These are phyloP conservation scores for Neopestalotiopsis clavispora DNA, from an alignment of 2,329 filamentous ascomycete species.

Conservation along the genomic window DNA sequence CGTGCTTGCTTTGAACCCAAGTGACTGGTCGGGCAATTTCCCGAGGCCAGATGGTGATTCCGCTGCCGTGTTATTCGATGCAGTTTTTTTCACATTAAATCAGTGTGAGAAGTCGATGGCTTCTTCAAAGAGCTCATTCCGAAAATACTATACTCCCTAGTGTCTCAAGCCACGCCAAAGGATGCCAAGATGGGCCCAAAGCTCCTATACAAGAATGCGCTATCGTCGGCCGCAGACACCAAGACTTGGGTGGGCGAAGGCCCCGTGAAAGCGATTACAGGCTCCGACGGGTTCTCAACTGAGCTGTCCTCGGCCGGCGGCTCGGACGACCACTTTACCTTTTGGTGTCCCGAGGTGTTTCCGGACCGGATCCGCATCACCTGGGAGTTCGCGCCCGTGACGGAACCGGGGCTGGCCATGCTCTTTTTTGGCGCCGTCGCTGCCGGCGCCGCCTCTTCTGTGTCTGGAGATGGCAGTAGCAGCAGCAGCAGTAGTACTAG, in stretches of 20 bases:
- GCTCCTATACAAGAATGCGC: constrained; percentile 9
- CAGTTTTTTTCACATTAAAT: too few relatives aligned
- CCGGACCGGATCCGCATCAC: constrained; percentile 8
- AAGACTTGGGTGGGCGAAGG: constrained; percentile 8
- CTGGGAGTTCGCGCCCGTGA: constrained; percentile 7
- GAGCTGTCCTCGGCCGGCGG: constrained; percentile 7
- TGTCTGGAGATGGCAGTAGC: too few relatives aligned
- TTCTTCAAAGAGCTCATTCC: too few relatives aligned
- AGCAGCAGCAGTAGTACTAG: neutral
- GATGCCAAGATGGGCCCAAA: constrained; percentile 1
- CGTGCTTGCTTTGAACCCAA: neutral
- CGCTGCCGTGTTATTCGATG: neutral
- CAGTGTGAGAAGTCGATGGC: too few relatives aligned
- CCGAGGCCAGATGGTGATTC: neutral
- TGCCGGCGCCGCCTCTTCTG: neutral
- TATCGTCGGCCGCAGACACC: neutral
- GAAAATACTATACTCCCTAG: too few relatives aligned
- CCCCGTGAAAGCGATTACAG: neutral
- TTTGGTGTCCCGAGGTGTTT: constrained; percentile 14
- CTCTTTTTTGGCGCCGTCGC: constrained; percentile 11
- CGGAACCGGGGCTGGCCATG: constrained; percentile 13
- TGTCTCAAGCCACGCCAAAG: neutral
- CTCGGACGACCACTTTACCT: constrained; percentile 13
- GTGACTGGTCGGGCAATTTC: neutral
- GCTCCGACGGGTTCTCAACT: neutral